Conservation (phyloP, 306 rosid genomes). For the Boehmeria nivea region DNA sequence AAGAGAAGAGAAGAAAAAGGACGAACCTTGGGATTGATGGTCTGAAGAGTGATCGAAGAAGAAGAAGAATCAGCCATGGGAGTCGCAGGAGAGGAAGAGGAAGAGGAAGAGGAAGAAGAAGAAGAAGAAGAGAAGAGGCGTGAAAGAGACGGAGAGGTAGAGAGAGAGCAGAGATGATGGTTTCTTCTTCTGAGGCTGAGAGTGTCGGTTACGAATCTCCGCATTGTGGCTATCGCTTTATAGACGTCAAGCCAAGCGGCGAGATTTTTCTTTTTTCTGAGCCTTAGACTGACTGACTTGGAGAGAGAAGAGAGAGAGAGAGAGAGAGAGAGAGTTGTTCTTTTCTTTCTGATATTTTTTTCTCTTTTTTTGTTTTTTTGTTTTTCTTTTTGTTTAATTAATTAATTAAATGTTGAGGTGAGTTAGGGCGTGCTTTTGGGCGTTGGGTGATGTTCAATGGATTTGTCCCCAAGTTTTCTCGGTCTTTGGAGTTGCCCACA, state of each 20-base stretch:
- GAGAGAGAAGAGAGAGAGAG: too few species aligned
- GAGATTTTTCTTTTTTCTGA: neutral
- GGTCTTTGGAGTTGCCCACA: too few species aligned
- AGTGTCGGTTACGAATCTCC: constrained; percentile 53
- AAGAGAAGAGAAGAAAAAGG: neutral
- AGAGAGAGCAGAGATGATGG: constrained; percentile 10
- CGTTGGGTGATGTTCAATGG: too few species aligned
- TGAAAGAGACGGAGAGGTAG: constrained; percentile 25
- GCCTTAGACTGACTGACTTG: neutral
- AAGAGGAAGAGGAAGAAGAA: constrained; percentile 6
- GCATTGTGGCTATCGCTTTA: constrained; percentile 33
- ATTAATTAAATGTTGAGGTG: too few species aligned
- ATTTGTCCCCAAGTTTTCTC: too few species aligned
- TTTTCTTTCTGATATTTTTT: neutral
- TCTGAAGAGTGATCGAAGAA: constrained; percentile 40
- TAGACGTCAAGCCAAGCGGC: neutral
- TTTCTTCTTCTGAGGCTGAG: constrained; percentile 23
- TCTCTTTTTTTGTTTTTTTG: neutral
- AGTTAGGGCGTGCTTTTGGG: too few species aligned
- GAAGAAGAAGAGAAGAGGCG: constrained; percentile 47
- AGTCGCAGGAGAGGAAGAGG: constrained; percentile 24
- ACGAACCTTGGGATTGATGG: constrained; percentile 69
- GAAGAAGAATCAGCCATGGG: constrained; percentile 35
- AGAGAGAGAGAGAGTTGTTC: too few species aligned
- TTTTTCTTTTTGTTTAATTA: too few species aligned